Conservation (phyloP, 2,329 filamentous ascomycete genomes). For the Emericellopsis cladophorae region DNA sequence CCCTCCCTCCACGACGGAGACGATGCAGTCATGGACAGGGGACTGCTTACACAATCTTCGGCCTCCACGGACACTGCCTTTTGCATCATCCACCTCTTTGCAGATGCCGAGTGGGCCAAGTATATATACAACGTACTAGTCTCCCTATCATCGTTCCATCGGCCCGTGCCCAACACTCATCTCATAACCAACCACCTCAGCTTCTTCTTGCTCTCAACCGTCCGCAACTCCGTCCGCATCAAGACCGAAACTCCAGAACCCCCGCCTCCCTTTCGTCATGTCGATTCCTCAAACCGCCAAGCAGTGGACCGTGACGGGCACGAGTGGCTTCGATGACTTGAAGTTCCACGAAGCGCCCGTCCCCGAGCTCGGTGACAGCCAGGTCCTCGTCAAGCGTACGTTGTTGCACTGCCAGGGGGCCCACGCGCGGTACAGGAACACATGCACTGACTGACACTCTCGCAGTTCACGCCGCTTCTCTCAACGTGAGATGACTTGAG, state of each 20-base stretch:
- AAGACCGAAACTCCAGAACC: not conserved
- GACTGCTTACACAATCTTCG: too few relatives aligned
- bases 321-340: slow-evolving; percentile 45
- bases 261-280: slow-evolving; percentile 1
- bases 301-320: slow-evolving; percentile 42
- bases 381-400: slow-evolving; percentile 54
- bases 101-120: too few relatives aligned
- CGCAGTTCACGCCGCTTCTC: slow-evolving; percentile 32
- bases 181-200: not conserved
- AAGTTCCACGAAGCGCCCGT: slow-evolving; percentile 41
- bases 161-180: not conserved
- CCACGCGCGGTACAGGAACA: too few relatives aligned
- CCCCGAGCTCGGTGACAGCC: slow-evolving; percentile 52
- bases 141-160: too few relatives aligned
- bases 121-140: too few relatives aligned
- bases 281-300: slow-evolving; percentile 26
- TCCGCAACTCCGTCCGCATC: not conserved
- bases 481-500: slow-evolving; percentile 24
- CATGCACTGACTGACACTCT: not conserved
- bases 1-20: not conserved
- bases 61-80: too few relatives aligned
- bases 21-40: too few relatives aligned
- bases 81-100: too few relatives aligned
- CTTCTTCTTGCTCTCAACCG: too few relatives aligned
- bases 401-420: not conserved